Evolutionary conservation across 129 eudicot species (phyloP).

Genomic region (Lactuca saligna): DNA sequence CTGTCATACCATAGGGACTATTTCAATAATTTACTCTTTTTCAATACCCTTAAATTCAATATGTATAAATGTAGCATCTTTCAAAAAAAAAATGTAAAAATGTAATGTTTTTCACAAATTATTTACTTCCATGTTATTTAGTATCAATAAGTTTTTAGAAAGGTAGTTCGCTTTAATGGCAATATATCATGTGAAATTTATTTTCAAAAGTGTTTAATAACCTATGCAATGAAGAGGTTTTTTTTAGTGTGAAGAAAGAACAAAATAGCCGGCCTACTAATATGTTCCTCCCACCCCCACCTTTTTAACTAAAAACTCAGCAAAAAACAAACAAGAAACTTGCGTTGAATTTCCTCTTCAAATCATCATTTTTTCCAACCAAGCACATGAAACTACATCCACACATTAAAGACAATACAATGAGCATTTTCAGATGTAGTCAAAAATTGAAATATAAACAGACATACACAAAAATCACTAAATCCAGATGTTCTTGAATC

Average conservation of each 20-base stretch:
- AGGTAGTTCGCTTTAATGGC: too few relatives aligned
- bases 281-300: background rate
- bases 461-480: background rate
- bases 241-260: background rate
- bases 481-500: background rate
- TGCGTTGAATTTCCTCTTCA: background rate
- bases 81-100: too few relatives aligned
- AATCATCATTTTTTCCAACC: background rate
- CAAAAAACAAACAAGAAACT: background rate
- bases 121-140: too few relatives aligned
- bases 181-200: too few relatives aligned
- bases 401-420: background rate
- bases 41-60: too few relatives aligned
- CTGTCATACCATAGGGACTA: too few relatives aligned
- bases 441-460: background rate
- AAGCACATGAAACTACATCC: background rate
- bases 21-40: too few relatives aligned
- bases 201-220: too few relatives aligned
- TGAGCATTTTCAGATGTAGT: background rate
- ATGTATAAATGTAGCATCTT: too few relatives aligned
- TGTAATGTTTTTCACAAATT: too few relatives aligned
- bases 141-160: too few relatives aligned
- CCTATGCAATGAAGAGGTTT: background rate
- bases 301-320: background rate
- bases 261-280: background rate